phyloP scores from a whole-genome alignment of 352 stramenopile genomes.

The Pythium sp. region DNA sequence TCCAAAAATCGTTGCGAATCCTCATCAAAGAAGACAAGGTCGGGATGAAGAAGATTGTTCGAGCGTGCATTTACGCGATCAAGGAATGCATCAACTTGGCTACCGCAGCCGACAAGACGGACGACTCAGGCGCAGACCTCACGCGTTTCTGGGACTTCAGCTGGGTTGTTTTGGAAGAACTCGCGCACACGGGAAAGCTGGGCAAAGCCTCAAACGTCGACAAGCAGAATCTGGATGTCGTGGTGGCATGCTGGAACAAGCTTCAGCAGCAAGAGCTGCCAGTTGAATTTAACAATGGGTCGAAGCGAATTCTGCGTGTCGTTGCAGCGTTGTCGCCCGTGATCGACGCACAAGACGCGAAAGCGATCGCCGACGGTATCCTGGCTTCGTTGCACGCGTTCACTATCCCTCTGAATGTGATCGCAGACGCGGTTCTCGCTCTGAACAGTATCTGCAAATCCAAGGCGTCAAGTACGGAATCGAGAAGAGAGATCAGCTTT shows the following conservation, averaged over 20 bases:
- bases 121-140: constrained; percentile 32
- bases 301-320: constrained; percentile 81
- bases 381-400: constrained; percentile 73
- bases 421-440: constrained; percentile 66
- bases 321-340: constrained; percentile 71
- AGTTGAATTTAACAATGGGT: constrained; percentile 65
- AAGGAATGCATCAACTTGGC: constrained; percentile 44
- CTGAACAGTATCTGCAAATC: constrained; percentile 80
- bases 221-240: constrained; percentile 56
- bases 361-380: constrained; percentile 71
- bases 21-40: constrained; percentile 68
- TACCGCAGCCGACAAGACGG: constrained; percentile 30
- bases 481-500: constrained; percentile 58
- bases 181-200: constrained; percentile 58
- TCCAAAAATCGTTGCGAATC: constrained; percentile 69
- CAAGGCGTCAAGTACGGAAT: constrained; percentile 50
- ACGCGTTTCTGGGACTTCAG: constrained; percentile 77
- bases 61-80: constrained; percentile 64
- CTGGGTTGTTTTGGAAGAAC: constrained; percentile 80
- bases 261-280: constrained; percentile 66
- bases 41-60: constrained; percentile 48
- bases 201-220: constrained; percentile 53
- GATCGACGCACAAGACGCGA: constrained; percentile 71
- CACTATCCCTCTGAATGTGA: constrained; percentile 75
- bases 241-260: constrained; percentile 84